Base-by-base conservation (phyloP, 495 filamentous ascomycete species). In the Pyronema omphalodes region DNA sequence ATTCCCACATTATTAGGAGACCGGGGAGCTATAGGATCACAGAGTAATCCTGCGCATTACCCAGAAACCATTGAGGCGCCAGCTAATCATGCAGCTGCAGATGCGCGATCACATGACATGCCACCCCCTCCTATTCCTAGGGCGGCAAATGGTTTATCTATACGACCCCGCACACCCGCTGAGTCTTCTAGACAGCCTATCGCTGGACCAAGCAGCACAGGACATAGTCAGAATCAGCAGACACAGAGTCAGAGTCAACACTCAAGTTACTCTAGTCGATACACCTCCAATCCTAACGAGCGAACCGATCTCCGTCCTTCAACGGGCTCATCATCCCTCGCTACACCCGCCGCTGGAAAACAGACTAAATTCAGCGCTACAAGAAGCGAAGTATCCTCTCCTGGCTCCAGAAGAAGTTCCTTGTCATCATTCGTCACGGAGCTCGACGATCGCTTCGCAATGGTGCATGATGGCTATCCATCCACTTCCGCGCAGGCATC, bases 391-490 rank as follows among this genome's bases (percentile, higher is more conserved):
- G 70, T 76, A 52, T 77, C 78, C 14, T 65, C 63, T 18, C 62
- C 62, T 3, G 56, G 53, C 40, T 66, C 63, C 40, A 75, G 85
- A 12, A 76, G 85, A 53, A 91, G 88, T 5, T 98, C 91, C 0
- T 76, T 95, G 9, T 94, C 91, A 3, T 98, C 91, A 0, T 98
- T 96, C 60, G 86, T 78, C 3, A 95, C 91, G 4, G 91, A 98
- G 68, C 65, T 98, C 9, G 91, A 98, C 58, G 80, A 81, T 57
- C 75, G 88, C 9, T 95, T 96, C 73, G 86, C 88, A 60, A 83
- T 84, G 52, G 73, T 76, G 14, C 63, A 71, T 17, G 77, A 75
- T 43, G 80, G 76, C 34, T 68, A 82, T 40, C 12, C 47, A 35
- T 52, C 62, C 11, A 47, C 57, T 44, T 52, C 44, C 43, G 59